Evolutionary conservation across 805 yeast species (phyloP), one percentile per base, ranked within the genome.

Genomic region (Kodamaea neixiangensis): DNA sequence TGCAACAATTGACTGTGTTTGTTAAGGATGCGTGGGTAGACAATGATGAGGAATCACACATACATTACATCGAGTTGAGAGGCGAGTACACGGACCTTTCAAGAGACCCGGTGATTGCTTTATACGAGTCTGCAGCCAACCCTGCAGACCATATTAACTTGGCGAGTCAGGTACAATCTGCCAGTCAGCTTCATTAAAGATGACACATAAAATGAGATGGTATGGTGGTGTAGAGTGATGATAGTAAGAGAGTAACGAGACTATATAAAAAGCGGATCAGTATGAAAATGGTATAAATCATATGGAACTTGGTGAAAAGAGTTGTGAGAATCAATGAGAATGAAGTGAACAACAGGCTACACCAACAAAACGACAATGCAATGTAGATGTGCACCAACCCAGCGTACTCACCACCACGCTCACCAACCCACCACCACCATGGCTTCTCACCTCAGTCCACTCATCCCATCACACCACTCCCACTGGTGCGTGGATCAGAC

Each of bases 61-160:
- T 92, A 1, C 84, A 84, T 57, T 86, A 83, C 58, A 68, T 92
- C 41, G 97, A 96, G 51, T 66, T 93, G 20, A 73, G 97, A 43
- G 98, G 98, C 1, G 87, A 82, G 55, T 78, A 67, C 52, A 73
- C 80, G 5, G 80, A 77, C 34, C 64, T 87, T 46, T 65, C 72
- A 29, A 78, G 78, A 54, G 89, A 87, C 39, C 96, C 97, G 0
- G 81, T 89, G 14, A 76, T 87, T 13, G 77, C 96, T 0, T 62
- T 88, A 17, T 93, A 92, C 66, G 98, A 93, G 68, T 81, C 91
- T 49, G 96, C 97, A 0, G 94, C 97, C 2, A 92, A 92, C 64
- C 97, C 97, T 0, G 82, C 86, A 1, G 97, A 92, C 64, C 97
- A 93, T 66, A 82, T 71, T 57, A 62, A 59, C 31, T 46, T 66